Conservation (phyloP, 345 rosid species). For the Syzygium aqueum region DNA sequence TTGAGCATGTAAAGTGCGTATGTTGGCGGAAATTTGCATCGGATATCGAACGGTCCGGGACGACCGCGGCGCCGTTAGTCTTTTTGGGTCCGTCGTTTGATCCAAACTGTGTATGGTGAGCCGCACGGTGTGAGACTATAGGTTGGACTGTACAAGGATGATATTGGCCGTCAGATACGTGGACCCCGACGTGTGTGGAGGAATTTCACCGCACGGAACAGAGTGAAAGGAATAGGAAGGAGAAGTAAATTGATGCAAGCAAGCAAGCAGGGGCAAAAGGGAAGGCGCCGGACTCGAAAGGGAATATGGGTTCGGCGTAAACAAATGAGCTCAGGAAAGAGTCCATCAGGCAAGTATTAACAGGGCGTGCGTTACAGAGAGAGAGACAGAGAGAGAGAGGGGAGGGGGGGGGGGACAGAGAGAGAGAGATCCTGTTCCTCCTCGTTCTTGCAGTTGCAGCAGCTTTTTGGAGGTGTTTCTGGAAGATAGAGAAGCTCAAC, state of each 20-base stretch:
- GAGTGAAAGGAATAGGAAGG: background rate
- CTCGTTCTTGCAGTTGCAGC: background rate
- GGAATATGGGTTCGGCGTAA: background rate
- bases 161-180: background rate
- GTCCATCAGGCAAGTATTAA: background rate
- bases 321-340: background rate
- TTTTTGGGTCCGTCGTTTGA: background rate
- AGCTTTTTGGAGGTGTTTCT: background rate
- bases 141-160: background rate
- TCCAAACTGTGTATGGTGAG: background rate
- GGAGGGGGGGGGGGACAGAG: background rate
- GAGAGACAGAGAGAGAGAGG: background rate
- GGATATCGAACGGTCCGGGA: background rate
- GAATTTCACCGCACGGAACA: background rate
- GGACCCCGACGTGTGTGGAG: background rate
- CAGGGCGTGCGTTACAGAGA: background rate
- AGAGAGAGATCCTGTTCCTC: background rate
- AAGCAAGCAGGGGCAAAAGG: background rate
- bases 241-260: background rate
- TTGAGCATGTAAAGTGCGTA: background rate
- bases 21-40: background rate
- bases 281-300: background rate
- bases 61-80: background rate
- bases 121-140: background rate
- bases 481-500: background rate